Evolutionary conservation across 2,329 filamentous ascomycete genomes (phyloP), one percentile per base, ranked within the genome.

Genomic region (Hysterium pulicare): DNA sequence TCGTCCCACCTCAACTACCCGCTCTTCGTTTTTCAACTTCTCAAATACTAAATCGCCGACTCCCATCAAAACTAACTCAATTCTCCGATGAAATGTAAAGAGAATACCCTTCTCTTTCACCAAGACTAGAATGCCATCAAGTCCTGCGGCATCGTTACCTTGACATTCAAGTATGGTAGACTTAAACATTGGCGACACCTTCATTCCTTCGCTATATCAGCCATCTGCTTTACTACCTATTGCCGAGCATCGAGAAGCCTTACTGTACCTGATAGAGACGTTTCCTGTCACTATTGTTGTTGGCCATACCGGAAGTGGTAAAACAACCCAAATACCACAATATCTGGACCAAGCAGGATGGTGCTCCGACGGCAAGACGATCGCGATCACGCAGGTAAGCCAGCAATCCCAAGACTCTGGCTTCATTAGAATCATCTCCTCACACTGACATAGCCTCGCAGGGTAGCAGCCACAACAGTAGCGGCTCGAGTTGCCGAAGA

Each of bases 271-370:
- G 11, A 79, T 96, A 45, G 91, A 97, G 64, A 90, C 81, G 6
- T 81, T 82, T 50, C 84, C 87, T 0, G 84, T 97, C 44, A 91
- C 87, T 0, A 88, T 97, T 38, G 82, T 97, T 10, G 83, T 97
- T 41, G 93, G 91, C 7, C 90, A 96, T 62, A 97, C 93, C 1
- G 93, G 93, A 3, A 95, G 87, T 19, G 90, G 91, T 32, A 97
- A 97, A 69, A 95, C 90, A 1, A 97, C 93, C 0, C 93, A 97
- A 62, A 84, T 97, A 33, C 93, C 93, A 1, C 91, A 96, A 55
- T 97, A 86, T 57, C 77, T 97, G 10, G 84, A 95, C 44, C 77
- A 87, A 55, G 87, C 86, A 58, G 91, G 91, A 67, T 97, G 91
- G 90, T 91, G 88, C 61, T 75, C 77, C 21, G 79, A 90, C 61